Evolutionary conservation across 768 basidiomycete genomes (phyloP).

Genomic region (Lactarius indigo): DNA sequence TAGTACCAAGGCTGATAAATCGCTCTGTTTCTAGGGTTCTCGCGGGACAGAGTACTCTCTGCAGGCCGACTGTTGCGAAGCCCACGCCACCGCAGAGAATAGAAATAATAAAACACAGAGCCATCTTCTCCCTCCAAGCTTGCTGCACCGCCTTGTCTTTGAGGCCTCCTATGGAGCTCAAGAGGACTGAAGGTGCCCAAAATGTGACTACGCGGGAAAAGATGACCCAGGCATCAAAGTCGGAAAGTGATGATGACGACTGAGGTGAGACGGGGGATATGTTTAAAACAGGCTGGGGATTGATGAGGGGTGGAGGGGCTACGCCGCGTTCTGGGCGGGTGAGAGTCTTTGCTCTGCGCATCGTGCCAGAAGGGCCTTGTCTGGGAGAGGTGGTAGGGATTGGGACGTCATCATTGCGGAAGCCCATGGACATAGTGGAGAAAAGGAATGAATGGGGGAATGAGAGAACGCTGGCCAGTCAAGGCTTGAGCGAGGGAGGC

Average conservation of each 20-base stretch:
- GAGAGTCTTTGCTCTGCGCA: conserved; percentile 91
- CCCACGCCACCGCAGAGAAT: conserved; percentile 77
- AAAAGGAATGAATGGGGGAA: conserved; percentile 15
- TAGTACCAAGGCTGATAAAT: conserved; percentile 49
- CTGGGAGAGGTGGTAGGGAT: conserved; percentile 22
- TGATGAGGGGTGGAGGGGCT: conserved; percentile 91
- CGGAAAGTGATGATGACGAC: conserved; percentile 34
- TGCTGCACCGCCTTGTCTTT: conserved; percentile 74
- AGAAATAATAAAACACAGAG: conserved; percentile 83
- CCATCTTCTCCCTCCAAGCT: conserved; percentile 98
- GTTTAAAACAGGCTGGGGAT: conserved; percentile 56
- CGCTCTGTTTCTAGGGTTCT: conserved; percentile 41
- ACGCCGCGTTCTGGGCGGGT: conserved; percentile 94
- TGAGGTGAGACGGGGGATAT: conserved; percentile 36
- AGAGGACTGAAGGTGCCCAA: conserved; percentile 83
- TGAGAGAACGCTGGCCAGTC: conserved; percentile 17
- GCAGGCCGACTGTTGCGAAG: conserved; percentile 92
- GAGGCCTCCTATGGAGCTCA: conserved; percentile 73
- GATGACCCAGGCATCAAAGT: conserved; percentile 69
- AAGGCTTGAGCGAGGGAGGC: conserved; percentile 17
- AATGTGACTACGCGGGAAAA: conserved; percentile 79
- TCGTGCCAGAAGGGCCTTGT: conserved; percentile 44
- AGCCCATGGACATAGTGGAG: conserved; percentile 18
- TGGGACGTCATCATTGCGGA: conserved; percentile 21
- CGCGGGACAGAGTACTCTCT: conserved; percentile 85